Evolutionary conservation across 2,329 filamentous ascomycete genomes (phyloP).

Genomic region (Penicillium sp.): DNA sequence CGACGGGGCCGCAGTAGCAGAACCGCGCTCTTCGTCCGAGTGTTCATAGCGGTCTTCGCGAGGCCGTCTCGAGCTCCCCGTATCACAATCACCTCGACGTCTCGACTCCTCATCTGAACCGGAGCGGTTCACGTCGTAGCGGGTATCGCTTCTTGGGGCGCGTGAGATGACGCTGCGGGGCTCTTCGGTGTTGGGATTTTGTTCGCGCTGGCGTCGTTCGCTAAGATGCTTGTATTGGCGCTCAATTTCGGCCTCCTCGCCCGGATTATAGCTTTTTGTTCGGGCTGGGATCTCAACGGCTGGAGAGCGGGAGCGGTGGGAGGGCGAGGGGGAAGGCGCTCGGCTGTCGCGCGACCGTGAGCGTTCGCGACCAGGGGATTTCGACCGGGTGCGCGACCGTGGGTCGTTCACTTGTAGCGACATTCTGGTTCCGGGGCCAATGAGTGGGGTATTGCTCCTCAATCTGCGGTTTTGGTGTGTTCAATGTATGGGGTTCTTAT

Average conservation of each 20-base stretch:
- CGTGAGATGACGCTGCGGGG: constrained; percentile 8
- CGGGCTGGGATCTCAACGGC: constrained; percentile 15
- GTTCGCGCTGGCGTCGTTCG: constrained; percentile 12
- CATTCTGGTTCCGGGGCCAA: constrained; percentile 19
- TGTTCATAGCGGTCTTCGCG: constrained; percentile 31
- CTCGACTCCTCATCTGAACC: constrained; percentile 23
- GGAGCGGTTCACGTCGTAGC: constrained; percentile 23
- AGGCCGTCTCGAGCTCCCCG: constrained; percentile 10
- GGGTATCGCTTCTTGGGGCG: constrained; percentile 20
- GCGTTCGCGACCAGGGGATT: constrained; percentile 46
- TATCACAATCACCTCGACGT: constrained; percentile 5
- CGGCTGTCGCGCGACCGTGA: constrained; percentile 46
- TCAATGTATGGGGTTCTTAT: neutral
- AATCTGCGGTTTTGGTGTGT: neutral
- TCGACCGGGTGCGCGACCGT: constrained; percentile 47
- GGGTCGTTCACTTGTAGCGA: constrained; percentile 43
- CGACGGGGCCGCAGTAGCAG: neutral
- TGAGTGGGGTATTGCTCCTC: neutral
- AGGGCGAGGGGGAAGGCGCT: constrained; percentile 32
- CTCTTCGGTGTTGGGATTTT: constrained; percentile 1
- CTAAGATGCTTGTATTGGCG: constrained; percentile 23
- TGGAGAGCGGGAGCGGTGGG: constrained; percentile 26
- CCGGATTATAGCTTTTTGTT: constrained; percentile 13
- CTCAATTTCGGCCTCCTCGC: constrained; percentile 24
- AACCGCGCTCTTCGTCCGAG: constrained; percentile 23